phyloP scores from a whole-genome alignment of 176 grass and related monocot genomes.

The Phyllostachys edulis region DNA sequence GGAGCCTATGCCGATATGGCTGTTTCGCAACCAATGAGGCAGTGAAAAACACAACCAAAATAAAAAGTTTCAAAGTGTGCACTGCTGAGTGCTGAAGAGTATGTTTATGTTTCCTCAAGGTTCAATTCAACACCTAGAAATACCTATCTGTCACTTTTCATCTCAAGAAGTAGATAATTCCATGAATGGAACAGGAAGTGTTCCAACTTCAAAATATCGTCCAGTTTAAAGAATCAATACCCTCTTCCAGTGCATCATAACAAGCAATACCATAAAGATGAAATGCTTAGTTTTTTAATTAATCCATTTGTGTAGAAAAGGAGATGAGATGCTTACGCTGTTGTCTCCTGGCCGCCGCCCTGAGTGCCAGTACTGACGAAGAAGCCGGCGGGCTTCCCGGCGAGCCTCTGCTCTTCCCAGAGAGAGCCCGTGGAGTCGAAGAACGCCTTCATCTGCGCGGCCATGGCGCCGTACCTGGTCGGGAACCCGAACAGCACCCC shows the following conservation, averaged over 20 bases:
- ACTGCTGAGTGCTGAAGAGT: not conserved
- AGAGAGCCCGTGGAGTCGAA: slow-evolving; percentile 77
- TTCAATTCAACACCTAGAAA: slow-evolving; percentile 1
- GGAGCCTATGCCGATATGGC: not conserved
- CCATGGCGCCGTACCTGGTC: slow-evolving; percentile 81
- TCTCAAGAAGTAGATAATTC: not conserved
- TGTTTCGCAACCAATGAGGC: not conserved
- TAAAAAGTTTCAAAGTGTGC: not conserved
- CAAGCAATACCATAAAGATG: not conserved
- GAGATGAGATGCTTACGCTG: slow-evolving; percentile 58
- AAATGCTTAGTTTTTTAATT: not conserved
- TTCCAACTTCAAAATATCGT: not conserved
- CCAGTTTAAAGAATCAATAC: not conserved
- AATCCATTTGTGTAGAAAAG: slow-evolving; percentile 6
- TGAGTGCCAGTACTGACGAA: slow-evolving; percentile 89
- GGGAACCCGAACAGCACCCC: slow-evolving; percentile 79
- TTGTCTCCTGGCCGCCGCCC: slow-evolving; percentile 85
- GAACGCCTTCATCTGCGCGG: slow-evolving; percentile 90
- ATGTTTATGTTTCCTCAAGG: not conserved
- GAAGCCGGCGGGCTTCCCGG: slow-evolving; percentile 75
- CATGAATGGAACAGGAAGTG: slow-evolving; percentile 3
- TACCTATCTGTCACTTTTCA: not conserved
- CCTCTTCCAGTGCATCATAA: not conserved
- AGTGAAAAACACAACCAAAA: slow-evolving; percentile 1
- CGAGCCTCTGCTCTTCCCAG: slow-evolving; percentile 73